Evolutionary conservation across 2,329 filamentous ascomycete genomes (phyloP).

Genomic region (Aspergillus thermomutatus): DNA sequence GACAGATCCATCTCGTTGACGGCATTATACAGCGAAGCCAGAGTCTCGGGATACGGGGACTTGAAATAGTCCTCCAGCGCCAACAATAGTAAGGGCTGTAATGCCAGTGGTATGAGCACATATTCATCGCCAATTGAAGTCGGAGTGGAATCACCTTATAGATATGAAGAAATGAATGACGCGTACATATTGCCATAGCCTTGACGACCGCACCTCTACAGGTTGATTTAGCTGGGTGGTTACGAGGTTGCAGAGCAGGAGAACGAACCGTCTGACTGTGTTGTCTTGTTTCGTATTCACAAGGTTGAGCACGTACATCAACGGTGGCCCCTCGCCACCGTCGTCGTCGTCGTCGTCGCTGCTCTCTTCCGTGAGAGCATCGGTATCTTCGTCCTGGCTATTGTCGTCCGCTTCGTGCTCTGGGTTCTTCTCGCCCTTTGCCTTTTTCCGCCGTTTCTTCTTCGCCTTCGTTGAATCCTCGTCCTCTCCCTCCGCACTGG

Average conservation of each 20-base stretch:
- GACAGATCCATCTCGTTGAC: slow-evolving; percentile 97
- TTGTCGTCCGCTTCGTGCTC: slow-evolving; percentile 49
- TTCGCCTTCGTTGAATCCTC: slow-evolving; percentile 55
- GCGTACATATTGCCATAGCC: slow-evolving; percentile 97
- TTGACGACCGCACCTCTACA: slow-evolving; percentile 86
- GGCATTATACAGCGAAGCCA: slow-evolving; percentile 83
- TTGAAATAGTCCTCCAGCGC: slow-evolving; percentile 98
- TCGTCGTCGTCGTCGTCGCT: slow-evolving; percentile 61
- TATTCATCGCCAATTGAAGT: background rate
- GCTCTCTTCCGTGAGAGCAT: slow-evolving; percentile 23
- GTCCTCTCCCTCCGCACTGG: slow-evolving; percentile 76
- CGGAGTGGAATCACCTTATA: slow-evolving; percentile 67
- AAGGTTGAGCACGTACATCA: slow-evolving; percentile 95
- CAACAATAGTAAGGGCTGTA: slow-evolving; percentile 76
- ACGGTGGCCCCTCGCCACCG: slow-evolving; percentile 75
- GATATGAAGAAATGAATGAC: slow-evolving; percentile 96
- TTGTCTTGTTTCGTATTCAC: slow-evolving; percentile 98
- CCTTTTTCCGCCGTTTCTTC: slow-evolving; percentile 38
- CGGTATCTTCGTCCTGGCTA: slow-evolving; percentile 32
- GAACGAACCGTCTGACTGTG: slow-evolving; percentile 66
- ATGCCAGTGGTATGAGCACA: slow-evolving; percentile 10
- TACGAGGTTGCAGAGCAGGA: background rate
- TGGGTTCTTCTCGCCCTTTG: slow-evolving; percentile 43
- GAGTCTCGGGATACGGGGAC: slow-evolving; percentile 78
- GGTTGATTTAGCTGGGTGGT: slow-evolving; percentile 11